phyloP scores from a whole-genome alignment of 1,284 basidiomycete species.

The Marasmius tenuissimus region DNA sequence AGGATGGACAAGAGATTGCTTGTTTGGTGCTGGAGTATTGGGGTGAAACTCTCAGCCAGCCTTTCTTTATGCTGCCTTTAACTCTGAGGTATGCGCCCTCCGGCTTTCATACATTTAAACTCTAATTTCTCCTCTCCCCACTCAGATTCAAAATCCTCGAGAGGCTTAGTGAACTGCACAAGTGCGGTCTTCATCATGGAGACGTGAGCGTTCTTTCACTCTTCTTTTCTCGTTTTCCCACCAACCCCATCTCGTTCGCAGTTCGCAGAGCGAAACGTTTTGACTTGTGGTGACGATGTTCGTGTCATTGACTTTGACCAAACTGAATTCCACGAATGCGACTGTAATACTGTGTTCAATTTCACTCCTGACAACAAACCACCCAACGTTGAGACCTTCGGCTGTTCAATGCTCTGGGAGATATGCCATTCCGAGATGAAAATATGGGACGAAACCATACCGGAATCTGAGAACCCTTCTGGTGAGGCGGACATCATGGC shows the following conservation, averaged over 20 bases:
- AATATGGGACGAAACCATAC: slow-evolving; percentile 21
- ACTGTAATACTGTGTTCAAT: slow-evolving; percentile 23
- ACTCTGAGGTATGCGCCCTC: slow-evolving; percentile 28
- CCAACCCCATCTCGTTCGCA: background rate
- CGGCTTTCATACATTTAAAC: background rate
- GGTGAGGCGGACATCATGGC: background rate
- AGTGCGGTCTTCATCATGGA: slow-evolving; percentile 29
- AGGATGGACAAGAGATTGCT: slow-evolving; percentile 30
- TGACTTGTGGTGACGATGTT: slow-evolving; percentile 31
- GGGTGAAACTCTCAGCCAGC: slow-evolving; percentile 30
- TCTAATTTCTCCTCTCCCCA: background rate
- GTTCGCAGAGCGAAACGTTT: slow-evolving; percentile 39
- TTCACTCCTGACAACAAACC: slow-evolving; percentile 21
- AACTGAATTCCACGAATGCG: slow-evolving; percentile 27
- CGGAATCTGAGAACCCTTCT: background rate
- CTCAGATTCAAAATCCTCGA: slow-evolving; percentile 30
- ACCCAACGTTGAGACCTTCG: slow-evolving; percentile 26
- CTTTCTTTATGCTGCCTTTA: slow-evolving; percentile 27
- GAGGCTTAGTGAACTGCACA: slow-evolving; percentile 31
- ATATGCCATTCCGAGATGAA: slow-evolving; percentile 27
- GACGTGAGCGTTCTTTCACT: slow-evolving; percentile 8
- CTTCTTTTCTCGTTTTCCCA: background rate
- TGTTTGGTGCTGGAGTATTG: slow-evolving; percentile 36
- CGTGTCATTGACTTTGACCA: slow-evolving; percentile 39
- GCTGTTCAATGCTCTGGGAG: slow-evolving; percentile 31